A percentile compares a stretch with the other conserved stretches of the same genome.
Evolutionary conservation across 2,329 filamentous ascomycete genomes (phyloP).

Genomic region (Zasmidium citrigriseum): DNA sequence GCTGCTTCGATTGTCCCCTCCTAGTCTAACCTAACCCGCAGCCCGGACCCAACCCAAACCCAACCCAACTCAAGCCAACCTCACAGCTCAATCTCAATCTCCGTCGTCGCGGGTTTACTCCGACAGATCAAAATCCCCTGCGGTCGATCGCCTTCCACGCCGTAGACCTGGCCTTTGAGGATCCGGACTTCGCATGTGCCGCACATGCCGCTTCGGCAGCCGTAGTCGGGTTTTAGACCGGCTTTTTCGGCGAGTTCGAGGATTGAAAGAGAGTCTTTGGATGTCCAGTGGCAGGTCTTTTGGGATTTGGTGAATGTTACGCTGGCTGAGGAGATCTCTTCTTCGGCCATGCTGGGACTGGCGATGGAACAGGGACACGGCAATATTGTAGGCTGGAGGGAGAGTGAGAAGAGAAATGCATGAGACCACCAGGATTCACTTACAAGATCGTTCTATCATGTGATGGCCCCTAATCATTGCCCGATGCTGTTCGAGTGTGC

Average conservation of each 20-base stretch:
- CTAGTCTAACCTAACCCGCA: neutral
- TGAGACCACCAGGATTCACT: too few relatives aligned
- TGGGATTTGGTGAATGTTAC: constrained; percentile 26
- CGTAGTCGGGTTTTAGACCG: constrained; percentile 24
- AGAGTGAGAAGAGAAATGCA: too few relatives aligned
- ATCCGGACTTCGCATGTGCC: constrained; percentile 23
- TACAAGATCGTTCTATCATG: too few relatives aligned
- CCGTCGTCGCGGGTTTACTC: constrained; percentile 24
- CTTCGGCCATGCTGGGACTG: constrained; percentile 25
- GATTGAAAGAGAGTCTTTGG: constrained; percentile 23
- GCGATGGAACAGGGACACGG: too few relatives aligned
- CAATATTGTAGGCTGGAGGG: too few relatives aligned
- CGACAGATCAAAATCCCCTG: constrained; percentile 29
- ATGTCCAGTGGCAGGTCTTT: constrained; percentile 21
- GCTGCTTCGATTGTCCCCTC: constrained; percentile 48
- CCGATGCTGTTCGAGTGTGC: too few relatives aligned
- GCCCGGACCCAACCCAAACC: too few relatives aligned
- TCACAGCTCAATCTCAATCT: constrained; percentile 29
- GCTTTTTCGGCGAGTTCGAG: constrained; percentile 27
- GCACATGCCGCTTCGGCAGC: constrained; percentile 28
- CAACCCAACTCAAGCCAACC: neutral
- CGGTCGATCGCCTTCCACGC: constrained; percentile 22
- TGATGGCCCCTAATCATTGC: too few relatives aligned
- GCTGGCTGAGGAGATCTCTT: constrained; percentile 12
- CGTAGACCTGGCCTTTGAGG: constrained; percentile 26